Base-by-base conservation (phyloP, 768 basidiomycete species). In the Pholiota molesta region DNA sequence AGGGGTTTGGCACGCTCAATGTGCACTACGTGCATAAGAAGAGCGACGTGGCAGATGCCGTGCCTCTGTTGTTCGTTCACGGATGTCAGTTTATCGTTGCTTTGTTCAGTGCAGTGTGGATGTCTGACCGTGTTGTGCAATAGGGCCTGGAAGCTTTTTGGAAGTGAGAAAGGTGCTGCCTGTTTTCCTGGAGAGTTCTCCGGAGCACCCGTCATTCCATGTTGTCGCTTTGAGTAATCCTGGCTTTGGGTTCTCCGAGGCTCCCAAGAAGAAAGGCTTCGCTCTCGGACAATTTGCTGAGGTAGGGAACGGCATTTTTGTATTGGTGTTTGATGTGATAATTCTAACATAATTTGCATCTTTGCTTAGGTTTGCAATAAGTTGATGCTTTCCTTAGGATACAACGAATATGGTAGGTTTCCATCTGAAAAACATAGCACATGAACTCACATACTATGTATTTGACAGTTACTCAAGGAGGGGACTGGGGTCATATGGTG, bases 111-210 rank as follows among this genome's bases (percentile, higher is more conserved):
- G 11, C n/a, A 23, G 4, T 17, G 23, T 52, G 5, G 29, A 13
- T 3, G 9, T 44, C 35, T 37, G 35, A 23, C 19, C 19, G 23
- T 11, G 6, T 26, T 3, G 9, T 29, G 9, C 19, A n/a, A 16
- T 23, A 86, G 86, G 88, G 88, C 86, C 87, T 0, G 87, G 87
- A 55, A 78, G 82, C 58, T 86, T 87, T 68, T 60, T 82, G 23
- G 86, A 89, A 73, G 82, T 80, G 9, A 68, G 75, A 51, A 89
- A 88, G 73, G 73, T 89, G 7, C 70, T 90, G 0, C 84, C 86
- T 2, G 67, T 87, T 3, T 71, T 90, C 61, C 76, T 80, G 0
- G 70, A 76, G 21, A 70, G 73, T 0, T 75, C 78, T 2, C 72
- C 78, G 0, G 76, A 82, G 8, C 71, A 76, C 52, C 87, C 86